Evolutionary conservation across 139 green algal genomes (phyloP).

Genomic region (Chlamydomonas sp.): DNA sequence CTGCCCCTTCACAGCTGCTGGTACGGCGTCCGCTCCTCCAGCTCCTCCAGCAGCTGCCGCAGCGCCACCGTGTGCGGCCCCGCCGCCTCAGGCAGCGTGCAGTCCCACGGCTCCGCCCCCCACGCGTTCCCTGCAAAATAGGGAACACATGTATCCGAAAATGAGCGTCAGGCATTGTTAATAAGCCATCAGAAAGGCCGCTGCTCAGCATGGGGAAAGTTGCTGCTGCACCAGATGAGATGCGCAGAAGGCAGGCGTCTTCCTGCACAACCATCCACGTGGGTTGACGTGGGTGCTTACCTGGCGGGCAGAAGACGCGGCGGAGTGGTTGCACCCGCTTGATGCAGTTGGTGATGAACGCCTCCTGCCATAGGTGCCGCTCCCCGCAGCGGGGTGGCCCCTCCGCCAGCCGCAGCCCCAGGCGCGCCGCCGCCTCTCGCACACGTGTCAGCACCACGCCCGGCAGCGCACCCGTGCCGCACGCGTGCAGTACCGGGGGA

Average conservation of each 20-base stretch:
- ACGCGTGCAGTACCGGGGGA: background rate
- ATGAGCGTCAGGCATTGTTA: background rate
- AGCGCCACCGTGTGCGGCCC: constrained; percentile 7
- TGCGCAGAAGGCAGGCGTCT: background rate
- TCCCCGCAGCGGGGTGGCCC: constrained; percentile 10
- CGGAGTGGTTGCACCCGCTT: constrained; percentile 9
- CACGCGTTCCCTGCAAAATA: constrained; percentile 10
- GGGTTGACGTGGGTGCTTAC: background rate
- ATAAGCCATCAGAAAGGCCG: background rate
- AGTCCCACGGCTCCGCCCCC: constrained; percentile 18
- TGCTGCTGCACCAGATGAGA: background rate
- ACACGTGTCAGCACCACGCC: constrained; percentile 44
- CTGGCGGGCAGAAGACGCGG: constrained; percentile 26
- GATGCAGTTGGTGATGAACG: constrained; percentile 63
- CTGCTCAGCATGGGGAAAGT: background rate
- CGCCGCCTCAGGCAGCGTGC: background rate
- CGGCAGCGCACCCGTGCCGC: constrained; percentile 16
- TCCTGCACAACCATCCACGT: background rate
- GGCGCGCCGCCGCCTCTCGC: constrained; percentile 38
- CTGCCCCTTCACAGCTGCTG: background rate
- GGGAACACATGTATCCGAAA: background rate
- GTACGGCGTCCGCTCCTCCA: constrained; percentile 2
- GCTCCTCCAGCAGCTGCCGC: background rate
- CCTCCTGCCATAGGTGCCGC: constrained; percentile 51
- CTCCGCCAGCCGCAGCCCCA: constrained; percentile 40